Conservation (phyloP, 169 alveolate species). For the Plasmodium adleri region DNA sequence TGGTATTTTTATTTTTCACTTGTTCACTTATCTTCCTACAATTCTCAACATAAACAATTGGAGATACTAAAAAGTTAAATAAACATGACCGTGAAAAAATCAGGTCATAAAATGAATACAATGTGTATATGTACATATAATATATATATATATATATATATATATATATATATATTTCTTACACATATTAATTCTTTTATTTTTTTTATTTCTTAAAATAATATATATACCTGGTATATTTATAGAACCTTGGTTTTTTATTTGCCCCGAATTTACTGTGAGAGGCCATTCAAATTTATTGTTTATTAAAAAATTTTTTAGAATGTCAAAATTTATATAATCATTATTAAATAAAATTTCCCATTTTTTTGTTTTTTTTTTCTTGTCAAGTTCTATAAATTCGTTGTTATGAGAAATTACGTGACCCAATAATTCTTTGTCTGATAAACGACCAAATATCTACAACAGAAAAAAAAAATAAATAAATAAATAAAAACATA, state of each 20-base stretch:
- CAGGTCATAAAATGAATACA: background rate
- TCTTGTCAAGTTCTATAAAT: conserved; percentile 37
- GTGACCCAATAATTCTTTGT: conserved; percentile 68
- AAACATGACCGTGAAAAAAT: background rate
- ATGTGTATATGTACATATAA: background rate
- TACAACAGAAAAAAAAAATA: conserved; percentile 2
- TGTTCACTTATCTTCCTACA: conserved; percentile 70
- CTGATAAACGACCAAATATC: conserved; percentile 72
- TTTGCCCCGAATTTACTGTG: conserved; percentile 75
- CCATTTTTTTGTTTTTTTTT: conserved; percentile 52
- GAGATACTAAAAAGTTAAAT: conserved; percentile 30
- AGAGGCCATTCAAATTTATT: conserved; percentile 73
- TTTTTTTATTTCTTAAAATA: too few relatives aligned
- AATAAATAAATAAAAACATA: background rate
- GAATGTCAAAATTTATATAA: conserved; percentile 22
- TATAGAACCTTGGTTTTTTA: conserved; percentile 67
- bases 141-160: background rate
- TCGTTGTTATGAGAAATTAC: conserved; percentile 73
- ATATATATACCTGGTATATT: conserved; percentile 52
- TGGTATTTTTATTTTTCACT: conserved; percentile 44
- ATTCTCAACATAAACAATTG: conserved; percentile 69
- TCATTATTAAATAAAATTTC: conserved; percentile 45
- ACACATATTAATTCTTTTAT: too few relatives aligned
- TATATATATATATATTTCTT: conserved; percentile 7
- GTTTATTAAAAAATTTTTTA: conserved; percentile 34